A percentile compares a stretch with the other conserved stretches of the same genome.
Evolutionary conservation across 768 basidiomycete genomes (phyloP).

Genomic region (Tylopilus vinaceipallidus): DNA sequence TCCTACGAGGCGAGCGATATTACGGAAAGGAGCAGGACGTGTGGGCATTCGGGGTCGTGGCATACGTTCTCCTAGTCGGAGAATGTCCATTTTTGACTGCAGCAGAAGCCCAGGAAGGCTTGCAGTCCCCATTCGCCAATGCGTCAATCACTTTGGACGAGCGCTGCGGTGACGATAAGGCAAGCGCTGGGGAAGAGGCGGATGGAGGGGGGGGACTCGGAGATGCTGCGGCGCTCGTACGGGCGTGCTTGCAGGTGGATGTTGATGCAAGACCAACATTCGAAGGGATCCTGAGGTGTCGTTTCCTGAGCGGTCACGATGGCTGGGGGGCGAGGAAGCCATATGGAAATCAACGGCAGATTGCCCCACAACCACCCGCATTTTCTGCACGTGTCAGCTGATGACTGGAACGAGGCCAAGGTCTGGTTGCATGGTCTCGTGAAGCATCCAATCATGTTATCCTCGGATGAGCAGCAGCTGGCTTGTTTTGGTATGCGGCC

Average conservation of each 20-base stretch:
- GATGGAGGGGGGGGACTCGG: constrained; percentile 84
- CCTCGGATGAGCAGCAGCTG: background rate
- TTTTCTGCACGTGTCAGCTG: constrained; percentile 29
- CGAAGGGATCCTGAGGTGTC: constrained; percentile 73
- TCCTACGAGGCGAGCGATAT: constrained; percentile 91
- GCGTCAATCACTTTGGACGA: constrained; percentile 78
- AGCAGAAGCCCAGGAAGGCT: constrained; percentile 85
- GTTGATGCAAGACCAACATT: constrained; percentile 80
- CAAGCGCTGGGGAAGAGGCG: constrained; percentile 67
- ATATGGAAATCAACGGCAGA: constrained; percentile 27
- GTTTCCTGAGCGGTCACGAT: constrained; percentile 73
- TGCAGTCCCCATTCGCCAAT: constrained; percentile 71
- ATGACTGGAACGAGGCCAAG: constrained; percentile 17
- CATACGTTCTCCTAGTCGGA: constrained; percentile 88
- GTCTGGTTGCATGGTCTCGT: constrained; percentile 5
- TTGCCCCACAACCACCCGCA: constrained; percentile 31
- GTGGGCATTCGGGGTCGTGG: constrained; percentile 97
- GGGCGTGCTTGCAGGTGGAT: constrained; percentile 81
- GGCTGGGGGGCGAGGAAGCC: constrained; percentile 61
- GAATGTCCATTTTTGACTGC: constrained; percentile 93
- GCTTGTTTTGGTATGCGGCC: constrained; percentile 11
- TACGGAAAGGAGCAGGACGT: constrained; percentile 96
- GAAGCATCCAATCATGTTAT: background rate
- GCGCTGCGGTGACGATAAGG: constrained; percentile 73
- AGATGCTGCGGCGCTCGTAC: constrained; percentile 83